Evolutionary conservation across 2,329 filamentous ascomycete genomes (phyloP).

Genomic region (Verticillium albo-atrum): DNA sequence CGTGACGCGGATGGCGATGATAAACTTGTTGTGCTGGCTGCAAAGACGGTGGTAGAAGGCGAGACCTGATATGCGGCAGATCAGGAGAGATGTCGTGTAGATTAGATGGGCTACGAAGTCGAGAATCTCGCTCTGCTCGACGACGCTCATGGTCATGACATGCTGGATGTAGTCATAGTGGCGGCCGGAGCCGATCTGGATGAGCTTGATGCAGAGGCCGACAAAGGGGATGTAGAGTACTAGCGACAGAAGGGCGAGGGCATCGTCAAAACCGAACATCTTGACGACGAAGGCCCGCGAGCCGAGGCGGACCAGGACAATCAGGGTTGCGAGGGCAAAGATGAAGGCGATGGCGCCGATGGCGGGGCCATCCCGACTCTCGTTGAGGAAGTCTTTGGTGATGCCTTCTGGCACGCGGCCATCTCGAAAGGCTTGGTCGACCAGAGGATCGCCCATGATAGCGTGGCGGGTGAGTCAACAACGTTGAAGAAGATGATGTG

Average conservation of each 20-base stretch:
- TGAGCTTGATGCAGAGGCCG: slow-evolving; percentile 36
- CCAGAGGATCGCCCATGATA: slow-evolving; percentile 9
- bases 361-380: slow-evolving; percentile 29
- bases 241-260: background rate
- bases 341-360: slow-evolving; percentile 35
- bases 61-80: slow-evolving; percentile 46
- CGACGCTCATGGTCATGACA: slow-evolving; percentile 34
- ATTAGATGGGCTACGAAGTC: slow-evolving; percentile 47
- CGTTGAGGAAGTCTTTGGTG: slow-evolving; percentile 26
- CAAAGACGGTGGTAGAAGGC: slow-evolving; percentile 46
- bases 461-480: background rate
- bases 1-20: slow-evolving; percentile 27
- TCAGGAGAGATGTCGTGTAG: slow-evolving; percentile 44
- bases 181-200: slow-evolving; percentile 41
- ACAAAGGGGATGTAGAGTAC: slow-evolving; percentile 34
- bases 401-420: slow-evolving; percentile 29
- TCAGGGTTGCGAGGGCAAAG: slow-evolving; percentile 23
- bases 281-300: slow-evolving; percentile 24
- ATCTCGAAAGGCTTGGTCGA: slow-evolving; percentile 25
- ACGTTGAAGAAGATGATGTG: background rate
- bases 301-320: slow-evolving; percentile 27
- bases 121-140: slow-evolving; percentile 38
- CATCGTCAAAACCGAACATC: slow-evolving; percentile 16
- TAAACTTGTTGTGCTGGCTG: slow-evolving; percentile 28
- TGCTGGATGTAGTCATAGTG: slow-evolving; percentile 42